Percentiles rank a stretch among this genome's conserved stretches.
These are phyloP conservation scores for Reutealis trisperma DNA, from an alignment of 345 rosid species.

Conservation along the genomic window DNA sequence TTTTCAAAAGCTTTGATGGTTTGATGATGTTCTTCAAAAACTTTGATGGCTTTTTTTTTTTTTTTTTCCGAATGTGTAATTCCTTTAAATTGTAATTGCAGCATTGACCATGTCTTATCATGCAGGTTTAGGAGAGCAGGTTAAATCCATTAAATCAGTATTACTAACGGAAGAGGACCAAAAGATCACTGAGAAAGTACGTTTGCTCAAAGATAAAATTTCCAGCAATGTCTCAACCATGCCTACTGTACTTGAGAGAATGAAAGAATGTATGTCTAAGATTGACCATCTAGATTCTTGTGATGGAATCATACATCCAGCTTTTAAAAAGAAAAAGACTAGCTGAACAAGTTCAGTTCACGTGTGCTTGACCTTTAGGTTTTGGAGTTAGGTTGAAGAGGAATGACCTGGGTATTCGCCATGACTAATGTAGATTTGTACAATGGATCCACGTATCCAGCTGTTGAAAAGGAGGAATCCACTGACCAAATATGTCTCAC, in stretches of 20 bases:
- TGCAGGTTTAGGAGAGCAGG: conserved; percentile 24
- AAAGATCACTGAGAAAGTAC: conserved; percentile 39
- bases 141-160: conserved; percentile 23
- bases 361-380: neutral
- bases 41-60: too few species aligned
- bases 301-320: conserved; percentile 52
- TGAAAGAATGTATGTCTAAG: conserved; percentile 55
- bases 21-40: neutral
- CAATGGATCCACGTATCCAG: neutral
- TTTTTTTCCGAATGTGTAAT: neutral
- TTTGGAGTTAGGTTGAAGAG: neutral
- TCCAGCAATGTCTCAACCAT: conserved; percentile 44
- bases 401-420: neutral
- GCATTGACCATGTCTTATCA: conserved; percentile 10
- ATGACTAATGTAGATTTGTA: conserved; percentile 7
- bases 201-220: conserved; percentile 48
- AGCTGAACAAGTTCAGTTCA: conserved; percentile 21
- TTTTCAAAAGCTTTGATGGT: conserved; percentile 1
- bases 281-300: conserved; percentile 51
- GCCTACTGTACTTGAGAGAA: conserved; percentile 54
- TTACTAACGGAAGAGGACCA: conserved; percentile 29
- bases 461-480: neutral
- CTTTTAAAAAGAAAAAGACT: conserved; percentile 39
- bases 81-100: neutral
- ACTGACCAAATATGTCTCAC: neutral